Evolutionary conservation across 2,329 filamentous ascomycete genomes (phyloP).

Genomic region (Aspergillus sp.): DNA sequence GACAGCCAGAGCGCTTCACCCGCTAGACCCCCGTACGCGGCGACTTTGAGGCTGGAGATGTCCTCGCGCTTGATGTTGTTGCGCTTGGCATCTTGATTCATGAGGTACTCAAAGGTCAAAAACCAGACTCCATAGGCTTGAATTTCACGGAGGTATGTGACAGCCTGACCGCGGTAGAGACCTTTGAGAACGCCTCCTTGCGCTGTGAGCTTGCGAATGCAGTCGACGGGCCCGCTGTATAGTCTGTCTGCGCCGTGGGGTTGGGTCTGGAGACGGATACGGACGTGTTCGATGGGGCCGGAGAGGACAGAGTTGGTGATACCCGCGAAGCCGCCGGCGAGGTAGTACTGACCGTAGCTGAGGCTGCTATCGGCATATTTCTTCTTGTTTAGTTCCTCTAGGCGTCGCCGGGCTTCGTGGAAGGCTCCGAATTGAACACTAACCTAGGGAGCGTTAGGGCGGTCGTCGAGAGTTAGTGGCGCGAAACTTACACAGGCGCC

Average conservation of each 20-base stretch:
- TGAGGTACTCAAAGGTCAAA: slow-evolving; percentile 90
- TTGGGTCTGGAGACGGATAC: slow-evolving; percentile 94
- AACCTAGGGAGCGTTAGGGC: slow-evolving; percentile 45
- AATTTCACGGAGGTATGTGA: slow-evolving; percentile 86
- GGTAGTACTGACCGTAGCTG: slow-evolving; percentile 84
- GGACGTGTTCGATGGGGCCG: slow-evolving; percentile 92
- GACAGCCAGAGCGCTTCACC: slow-evolving; percentile 92
- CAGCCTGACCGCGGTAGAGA: slow-evolving; percentile 83
- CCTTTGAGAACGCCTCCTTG: slow-evolving; percentile 71
- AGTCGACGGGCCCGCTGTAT: slow-evolving; percentile 86
- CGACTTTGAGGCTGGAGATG: slow-evolving; percentile 82
- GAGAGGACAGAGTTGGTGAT: slow-evolving; percentile 87
- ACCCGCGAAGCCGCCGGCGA: slow-evolving; percentile 88
- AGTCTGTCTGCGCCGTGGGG: slow-evolving; percentile 80
- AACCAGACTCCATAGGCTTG: slow-evolving; percentile 98
- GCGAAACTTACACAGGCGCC: slow-evolving; percentile 77
- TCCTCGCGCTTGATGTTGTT: slow-evolving; percentile 77
- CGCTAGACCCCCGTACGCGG: slow-evolving; percentile 87
- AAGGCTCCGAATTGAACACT: slow-evolving; percentile 99
- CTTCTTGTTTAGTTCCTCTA: slow-evolving; percentile 74
- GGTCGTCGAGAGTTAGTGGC: background rate
- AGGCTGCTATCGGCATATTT: slow-evolving; percentile 56
- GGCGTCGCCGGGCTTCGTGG: slow-evolving; percentile 83
- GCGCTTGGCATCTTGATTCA: slow-evolving; percentile 83
- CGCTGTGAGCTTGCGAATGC: slow-evolving; percentile 78